These are phyloP conservation scores for Pseudophaeomoniella oleicola DNA, from an alignment of 2,329 filamentous ascomycete genomes.

Conservation along the genomic window DNA sequence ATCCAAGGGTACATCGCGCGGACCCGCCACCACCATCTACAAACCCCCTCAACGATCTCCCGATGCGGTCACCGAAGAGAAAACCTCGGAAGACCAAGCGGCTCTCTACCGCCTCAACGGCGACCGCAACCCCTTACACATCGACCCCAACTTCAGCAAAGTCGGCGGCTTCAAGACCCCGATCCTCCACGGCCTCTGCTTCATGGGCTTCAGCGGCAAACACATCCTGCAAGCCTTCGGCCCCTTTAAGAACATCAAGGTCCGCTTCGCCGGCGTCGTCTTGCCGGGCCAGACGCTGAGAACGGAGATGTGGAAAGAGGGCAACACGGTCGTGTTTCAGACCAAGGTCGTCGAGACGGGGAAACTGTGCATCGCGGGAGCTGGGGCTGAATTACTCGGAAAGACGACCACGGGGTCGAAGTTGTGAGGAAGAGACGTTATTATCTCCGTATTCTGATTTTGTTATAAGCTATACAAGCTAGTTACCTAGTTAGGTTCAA, in stretches of 20 bases:
- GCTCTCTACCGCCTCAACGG: constrained; percentile 86
- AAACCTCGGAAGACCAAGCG: constrained; percentile 80
- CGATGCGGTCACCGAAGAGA: constrained; percentile 71
- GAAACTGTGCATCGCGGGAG: constrained; percentile 71
- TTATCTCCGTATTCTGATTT: too few relatives aligned
- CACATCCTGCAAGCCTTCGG: constrained; percentile 77
- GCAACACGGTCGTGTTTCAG: constrained; percentile 67
- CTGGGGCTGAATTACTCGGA: constrained; percentile 58
- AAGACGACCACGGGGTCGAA: constrained; percentile 35
- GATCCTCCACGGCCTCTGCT: constrained; percentile 94
- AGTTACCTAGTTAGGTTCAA: too few relatives aligned
- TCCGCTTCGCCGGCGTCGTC: constrained; percentile 75
- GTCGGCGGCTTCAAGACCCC: constrained; percentile 88
- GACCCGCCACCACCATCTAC: constrained; percentile 66
- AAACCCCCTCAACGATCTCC: constrained; percentile 61
- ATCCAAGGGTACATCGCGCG: constrained; percentile 62
- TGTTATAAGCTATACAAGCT: too few relatives aligned
- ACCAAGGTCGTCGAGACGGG: constrained; percentile 83
- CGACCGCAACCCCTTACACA: constrained; percentile 91
- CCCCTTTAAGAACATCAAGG: constrained; percentile 79
- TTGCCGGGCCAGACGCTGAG: constrained; percentile 72
- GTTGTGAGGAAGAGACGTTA: too few relatives aligned
- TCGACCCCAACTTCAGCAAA: constrained; percentile 88
- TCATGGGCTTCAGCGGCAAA: constrained; percentile 82
- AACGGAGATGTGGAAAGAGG: constrained; percentile 91